Evolutionary conservation across 73 alveolate species (phyloP), one percentile per base, ranked within the genome.

Genomic region (Paramecium octaurelia): DNA sequence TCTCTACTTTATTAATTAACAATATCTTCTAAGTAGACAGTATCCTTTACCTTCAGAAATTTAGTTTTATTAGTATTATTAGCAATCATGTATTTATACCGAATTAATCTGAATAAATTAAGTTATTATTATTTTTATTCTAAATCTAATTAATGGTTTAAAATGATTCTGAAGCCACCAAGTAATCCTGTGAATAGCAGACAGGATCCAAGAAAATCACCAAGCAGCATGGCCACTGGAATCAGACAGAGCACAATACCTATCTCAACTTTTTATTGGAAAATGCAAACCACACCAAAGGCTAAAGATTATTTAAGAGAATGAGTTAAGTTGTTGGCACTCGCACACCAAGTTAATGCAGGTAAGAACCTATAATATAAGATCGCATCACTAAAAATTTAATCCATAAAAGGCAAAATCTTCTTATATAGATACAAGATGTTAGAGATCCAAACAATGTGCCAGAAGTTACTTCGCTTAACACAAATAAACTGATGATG

Each of bases 291-390:
- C 58, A 75, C 36, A 75, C 58, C 0, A 75, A 75, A 42, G 88
- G 88, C 58, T 36, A 75, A 75, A 75, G 88, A 75, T 75, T 75
- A 36, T 75, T 75, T 35, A 75, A 75, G 88, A 75, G 24, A 42
- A 75, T 75, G 88, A 75, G 88, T 38, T 75, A 2, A 23, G 40
- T 75, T 16, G 60, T 75, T 42, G 88, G 69, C 12, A 75, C 88
- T 35, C 38, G 88, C 0, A 75, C 88, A 29, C 88, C 88, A n/a
- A 75, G 88, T 75, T 36, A 75, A 38, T 75, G 88, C 88, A 75
- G 88, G 88, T 75, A 75, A 29, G 88, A 35, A 21, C 88, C 68
- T 4, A 38, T 75, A 54, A 75, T 38, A 75, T 75, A 75, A 38
- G 60, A 38, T 75, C 60, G 46, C 84, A 64, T 38, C 60, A 38